Evolutionary conservation across 1,284 basidiomycete species (phyloP).

Genomic region (Ustilago crameri): DNA sequence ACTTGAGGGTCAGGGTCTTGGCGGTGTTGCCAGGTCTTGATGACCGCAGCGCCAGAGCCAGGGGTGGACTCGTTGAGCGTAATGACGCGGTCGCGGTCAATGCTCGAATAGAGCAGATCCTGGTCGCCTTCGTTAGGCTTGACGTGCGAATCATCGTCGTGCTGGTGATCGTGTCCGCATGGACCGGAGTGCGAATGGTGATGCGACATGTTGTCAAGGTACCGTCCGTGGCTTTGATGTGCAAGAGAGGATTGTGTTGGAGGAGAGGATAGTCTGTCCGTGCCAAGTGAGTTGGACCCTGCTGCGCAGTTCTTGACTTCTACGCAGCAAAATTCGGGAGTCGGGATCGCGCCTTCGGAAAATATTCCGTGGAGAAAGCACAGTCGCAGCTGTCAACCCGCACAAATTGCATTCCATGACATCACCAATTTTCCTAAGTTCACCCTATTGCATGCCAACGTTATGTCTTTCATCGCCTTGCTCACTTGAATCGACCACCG

Average conservation of each 20-base stretch:
- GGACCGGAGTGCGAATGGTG: conserved; percentile 52
- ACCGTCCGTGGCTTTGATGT: too few relatives aligned
- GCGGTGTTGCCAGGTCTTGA: conserved; percentile 59
- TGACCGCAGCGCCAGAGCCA: conserved; percentile 32
- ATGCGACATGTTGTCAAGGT: conserved; percentile 45
- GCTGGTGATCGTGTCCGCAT: conserved; percentile 45
- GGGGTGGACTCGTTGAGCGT: conserved; percentile 57
- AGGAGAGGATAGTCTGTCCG: neutral
- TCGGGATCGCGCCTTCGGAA: neutral
- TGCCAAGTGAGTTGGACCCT: too few relatives aligned
- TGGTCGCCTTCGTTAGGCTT: conserved; percentile 59
- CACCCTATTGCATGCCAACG: too few relatives aligned
- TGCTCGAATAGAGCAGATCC: conserved; percentile 50
- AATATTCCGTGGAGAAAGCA: neutral
- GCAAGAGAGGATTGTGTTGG: neutral
- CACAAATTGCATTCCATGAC: neutral
- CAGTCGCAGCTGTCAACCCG: too few relatives aligned
- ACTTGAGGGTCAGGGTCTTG: conserved; percentile 27
- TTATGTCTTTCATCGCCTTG: too few relatives aligned
- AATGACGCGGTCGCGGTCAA: conserved; percentile 53
- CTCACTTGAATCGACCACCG: too few relatives aligned
- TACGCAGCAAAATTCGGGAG: neutral
- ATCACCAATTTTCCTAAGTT: neutral
- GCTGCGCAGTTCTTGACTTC: too few relatives aligned
- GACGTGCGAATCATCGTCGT: conserved; percentile 64